Percentiles rank a stretch among this genome's conserved stretches.
Evolutionary conservation across 2,329 filamentous ascomycete species (phyloP).

Genomic region (Chalara sp.): DNA sequence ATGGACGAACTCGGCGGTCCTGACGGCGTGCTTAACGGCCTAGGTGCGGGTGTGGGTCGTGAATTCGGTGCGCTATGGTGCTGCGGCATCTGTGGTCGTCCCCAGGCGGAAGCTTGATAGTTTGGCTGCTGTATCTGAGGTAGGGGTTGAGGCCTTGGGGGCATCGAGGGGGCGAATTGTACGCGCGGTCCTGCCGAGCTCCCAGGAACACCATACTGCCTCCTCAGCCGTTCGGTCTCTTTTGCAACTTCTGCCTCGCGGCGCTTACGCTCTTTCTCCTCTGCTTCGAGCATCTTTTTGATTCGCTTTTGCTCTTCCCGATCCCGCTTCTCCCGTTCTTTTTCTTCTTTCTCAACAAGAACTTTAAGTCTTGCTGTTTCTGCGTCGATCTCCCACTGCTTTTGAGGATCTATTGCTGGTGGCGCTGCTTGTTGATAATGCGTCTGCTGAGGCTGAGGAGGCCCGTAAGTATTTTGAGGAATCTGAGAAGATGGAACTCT

Average conservation of each 20-base stretch:
- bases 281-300: constrained; percentile 58
- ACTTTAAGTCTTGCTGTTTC: constrained; percentile 69
- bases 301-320: constrained; percentile 51
- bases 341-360: constrained; percentile 36
- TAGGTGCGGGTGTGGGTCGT: constrained; percentile 17
- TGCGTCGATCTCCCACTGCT: constrained; percentile 50
- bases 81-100: constrained; percentile 9
- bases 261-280: constrained; percentile 52
- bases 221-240: constrained; percentile 76
- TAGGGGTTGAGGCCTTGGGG: constrained; percentile 6
- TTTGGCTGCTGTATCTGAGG: constrained; percentile 11
- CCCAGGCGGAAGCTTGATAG: neutral
- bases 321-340: constrained; percentile 47
- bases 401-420: constrained; percentile 22
- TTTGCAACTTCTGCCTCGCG: constrained; percentile 58
- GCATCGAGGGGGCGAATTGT: constrained; percentile 4
- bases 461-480: constrained; percentile 2
- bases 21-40: constrained; percentile 20
- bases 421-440: constrained; percentile 9
- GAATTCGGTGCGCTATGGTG: constrained; percentile 22
- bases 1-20: constrained; percentile 1
- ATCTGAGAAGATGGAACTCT: constrained; percentile 15
- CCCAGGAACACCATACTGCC: constrained; percentile 49
- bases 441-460: constrained; percentile 8
- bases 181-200: constrained; percentile 4